Percentiles rank a stretch among this genome's conserved stretches.
Conservation (phyloP, 2,329 filamentous ascomycete species). For the Madurella mycetomatis region DNA sequence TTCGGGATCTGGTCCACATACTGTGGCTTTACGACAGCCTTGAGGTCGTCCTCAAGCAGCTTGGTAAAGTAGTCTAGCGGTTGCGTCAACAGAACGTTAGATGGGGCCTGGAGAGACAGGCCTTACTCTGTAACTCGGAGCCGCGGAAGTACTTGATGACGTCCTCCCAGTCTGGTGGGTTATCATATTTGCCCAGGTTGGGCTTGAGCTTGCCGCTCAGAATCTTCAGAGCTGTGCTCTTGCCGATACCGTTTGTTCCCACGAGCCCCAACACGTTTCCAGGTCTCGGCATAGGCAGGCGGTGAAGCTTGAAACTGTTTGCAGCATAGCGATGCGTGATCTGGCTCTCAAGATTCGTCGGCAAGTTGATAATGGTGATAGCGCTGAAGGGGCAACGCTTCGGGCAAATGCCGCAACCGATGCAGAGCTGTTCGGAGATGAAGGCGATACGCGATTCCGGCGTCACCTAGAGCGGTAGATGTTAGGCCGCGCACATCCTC, state of each 20-base stretch:
- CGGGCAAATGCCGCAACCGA: constrained; percentile 98
- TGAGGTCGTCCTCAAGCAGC: constrained; percentile 91
- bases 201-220: constrained; percentile 98
- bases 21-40: constrained; percentile 97
- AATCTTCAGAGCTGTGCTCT: constrained; percentile 99
- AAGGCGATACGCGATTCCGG: constrained; percentile 91
- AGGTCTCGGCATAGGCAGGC: constrained; percentile 90
- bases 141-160: constrained; percentile 98
- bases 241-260: constrained; percentile 99
- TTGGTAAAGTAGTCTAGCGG: constrained; percentile 94
- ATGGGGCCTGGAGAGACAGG: constrained; percentile 21
- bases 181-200: constrained; percentile 90
- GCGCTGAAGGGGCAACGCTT: constrained; percentile 99
- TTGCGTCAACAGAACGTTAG: constrained; percentile 3
- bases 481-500: constrained; percentile 66
- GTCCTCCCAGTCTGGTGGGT: constrained; percentile 98
- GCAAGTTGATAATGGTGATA: constrained; percentile 99
- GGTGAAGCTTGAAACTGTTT: constrained; percentile 99
- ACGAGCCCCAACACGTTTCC: constrained; percentile 95
- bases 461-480: constrained; percentile 64
- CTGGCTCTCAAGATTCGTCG: constrained; percentile 96
- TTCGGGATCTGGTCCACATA: constrained; percentile 98
- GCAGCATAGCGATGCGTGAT: constrained; percentile 98
- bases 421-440: constrained; percentile 93
- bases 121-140: constrained; percentile 84